Evolutionary conservation across 495 filamentous ascomycete species (phyloP).

Genomic region (Platismatia glauca): DNA sequence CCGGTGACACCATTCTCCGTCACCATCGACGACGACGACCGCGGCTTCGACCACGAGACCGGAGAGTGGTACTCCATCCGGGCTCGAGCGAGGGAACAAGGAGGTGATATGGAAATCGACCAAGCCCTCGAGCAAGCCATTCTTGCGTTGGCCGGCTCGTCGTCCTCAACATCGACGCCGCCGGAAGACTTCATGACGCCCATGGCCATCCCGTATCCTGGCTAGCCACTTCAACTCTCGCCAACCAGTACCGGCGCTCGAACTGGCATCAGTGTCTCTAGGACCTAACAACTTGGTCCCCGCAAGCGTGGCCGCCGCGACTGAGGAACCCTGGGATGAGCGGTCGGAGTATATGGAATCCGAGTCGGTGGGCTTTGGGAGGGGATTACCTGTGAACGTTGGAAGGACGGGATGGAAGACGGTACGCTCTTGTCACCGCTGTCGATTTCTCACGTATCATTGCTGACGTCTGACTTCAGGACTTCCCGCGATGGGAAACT

Average conservation of each 20-base stretch:
- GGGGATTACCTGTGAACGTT: too few species aligned
- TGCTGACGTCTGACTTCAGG: not conserved
- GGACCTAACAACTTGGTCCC: too few species aligned
- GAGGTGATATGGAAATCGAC: too few species aligned
- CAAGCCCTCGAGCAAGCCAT: too few species aligned
- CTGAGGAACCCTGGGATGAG: not conserved
- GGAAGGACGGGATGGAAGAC: not conserved
- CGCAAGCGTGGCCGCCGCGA: not conserved
- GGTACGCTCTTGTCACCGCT: not conserved
- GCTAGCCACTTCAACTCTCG: not conserved
- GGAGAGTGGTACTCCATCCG: not conserved
- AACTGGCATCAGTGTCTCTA: too few species aligned
- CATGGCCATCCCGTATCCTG: not conserved
- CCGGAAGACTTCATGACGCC: not conserved
- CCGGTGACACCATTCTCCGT: not conserved
- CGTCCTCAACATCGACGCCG: not conserved
- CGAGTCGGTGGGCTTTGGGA: too few species aligned
- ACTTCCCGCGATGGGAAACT: not conserved
- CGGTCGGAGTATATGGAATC: too few species aligned
- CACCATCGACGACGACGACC: not conserved
- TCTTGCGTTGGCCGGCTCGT: too few species aligned
- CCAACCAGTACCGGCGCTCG: not conserved
- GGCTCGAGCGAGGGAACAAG: not conserved
- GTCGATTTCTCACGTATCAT: not conserved
- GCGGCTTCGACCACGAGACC: not conserved